These are phyloP conservation scores for Protomyces pachydermus DNA, from an alignment of 1,139 yeast species.

Conservation along the genomic window DNA sequence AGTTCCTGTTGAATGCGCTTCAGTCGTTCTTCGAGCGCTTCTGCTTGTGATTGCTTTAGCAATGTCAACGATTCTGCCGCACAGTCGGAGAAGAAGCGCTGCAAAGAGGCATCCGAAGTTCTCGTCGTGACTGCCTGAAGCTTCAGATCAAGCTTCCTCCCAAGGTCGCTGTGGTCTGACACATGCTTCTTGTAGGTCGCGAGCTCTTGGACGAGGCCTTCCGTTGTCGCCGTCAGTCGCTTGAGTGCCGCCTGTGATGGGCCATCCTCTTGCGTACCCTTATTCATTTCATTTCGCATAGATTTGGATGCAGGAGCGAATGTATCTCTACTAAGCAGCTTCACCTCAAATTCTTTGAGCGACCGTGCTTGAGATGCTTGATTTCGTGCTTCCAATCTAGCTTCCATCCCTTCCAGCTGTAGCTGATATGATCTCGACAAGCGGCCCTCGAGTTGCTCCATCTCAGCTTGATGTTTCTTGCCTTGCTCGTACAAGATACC, in stretches of 20 bases:
- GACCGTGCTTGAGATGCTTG: background rate
- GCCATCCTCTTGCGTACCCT: background rate
- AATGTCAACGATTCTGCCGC: background rate
- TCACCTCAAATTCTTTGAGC: background rate
- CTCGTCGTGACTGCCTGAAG: too few species aligned
- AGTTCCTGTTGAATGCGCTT: background rate
- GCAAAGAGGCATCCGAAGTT: too few species aligned
- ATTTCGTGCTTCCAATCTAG: background rate
- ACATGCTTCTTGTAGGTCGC: background rate
- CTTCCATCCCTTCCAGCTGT: background rate
- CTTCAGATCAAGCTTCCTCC: too few species aligned
- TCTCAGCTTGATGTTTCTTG: slow-evolving; percentile 7
- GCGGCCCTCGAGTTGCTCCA: slow-evolving; percentile 1
- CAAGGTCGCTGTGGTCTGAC: background rate
- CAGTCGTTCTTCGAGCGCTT: background rate
- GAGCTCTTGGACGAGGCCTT: background rate
- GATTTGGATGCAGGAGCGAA: too few species aligned
- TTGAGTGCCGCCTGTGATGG: background rate
- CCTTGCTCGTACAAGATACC: background rate
- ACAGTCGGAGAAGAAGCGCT: too few species aligned
- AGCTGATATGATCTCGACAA: background rate
- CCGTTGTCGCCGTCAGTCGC: background rate
- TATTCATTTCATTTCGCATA: background rate
- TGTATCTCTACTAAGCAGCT: background rate
- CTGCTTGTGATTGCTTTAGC: background rate